A percentile compares a stretch with the other conserved stretches of the same genome.
Evolutionary conservation across 306 rosid species (phyloP).

Genomic region (Dryas octopetala): DNA sequence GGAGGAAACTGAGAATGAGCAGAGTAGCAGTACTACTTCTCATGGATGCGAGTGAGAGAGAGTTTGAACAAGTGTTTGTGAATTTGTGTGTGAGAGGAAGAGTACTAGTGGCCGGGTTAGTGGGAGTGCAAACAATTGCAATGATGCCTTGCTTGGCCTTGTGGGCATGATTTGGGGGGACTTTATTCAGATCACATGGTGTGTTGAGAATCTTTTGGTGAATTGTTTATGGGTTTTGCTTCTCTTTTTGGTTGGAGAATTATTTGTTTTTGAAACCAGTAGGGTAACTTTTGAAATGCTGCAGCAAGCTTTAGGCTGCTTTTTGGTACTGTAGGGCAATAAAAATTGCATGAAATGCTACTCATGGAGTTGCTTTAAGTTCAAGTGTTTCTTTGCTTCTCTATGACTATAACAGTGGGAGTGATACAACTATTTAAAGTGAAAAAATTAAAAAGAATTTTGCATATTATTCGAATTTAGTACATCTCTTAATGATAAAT

Average conservation of each 20-base stretch:
- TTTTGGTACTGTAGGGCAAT: slow-evolving; percentile 23
- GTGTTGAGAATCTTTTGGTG: slow-evolving; percentile 51
- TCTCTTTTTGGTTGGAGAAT: slow-evolving; percentile 26
- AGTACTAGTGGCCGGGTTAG: not conserved
- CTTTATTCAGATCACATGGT: slow-evolving; percentile 56
- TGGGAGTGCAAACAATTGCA: slow-evolving; percentile 29
- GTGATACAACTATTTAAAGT: not conserved
- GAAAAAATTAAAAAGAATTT: no score
- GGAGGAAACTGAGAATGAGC: slow-evolving; percentile 33
- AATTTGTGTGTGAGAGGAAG: not conserved
- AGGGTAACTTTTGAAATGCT: slow-evolving; percentile 40
- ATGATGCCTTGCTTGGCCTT: slow-evolving; percentile 52
- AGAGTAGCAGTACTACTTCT: slow-evolving; percentile 2
- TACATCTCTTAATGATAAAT: no score
- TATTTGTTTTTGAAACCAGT: slow-evolving; percentile 12
- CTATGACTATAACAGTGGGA: not conserved
- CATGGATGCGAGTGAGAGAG: slow-evolving; percentile 40
- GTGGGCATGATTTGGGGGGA: slow-evolving; percentile 27
- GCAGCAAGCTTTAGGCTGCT: slow-evolving; percentile 37
- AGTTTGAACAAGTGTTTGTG: slow-evolving; percentile 9
- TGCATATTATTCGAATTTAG: no score
- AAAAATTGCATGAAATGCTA: slow-evolving; percentile 11
- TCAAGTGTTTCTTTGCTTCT: slow-evolving; percentile 18
- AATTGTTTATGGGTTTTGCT: slow-evolving; percentile 45
- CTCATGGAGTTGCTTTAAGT: slow-evolving; percentile 28